A percentile compares a stretch with the other conserved stretches of the same genome.
Evolutionary conservation across 257 asterid species (phyloP).

Genomic region (Galeopsis tetrahit): DNA sequence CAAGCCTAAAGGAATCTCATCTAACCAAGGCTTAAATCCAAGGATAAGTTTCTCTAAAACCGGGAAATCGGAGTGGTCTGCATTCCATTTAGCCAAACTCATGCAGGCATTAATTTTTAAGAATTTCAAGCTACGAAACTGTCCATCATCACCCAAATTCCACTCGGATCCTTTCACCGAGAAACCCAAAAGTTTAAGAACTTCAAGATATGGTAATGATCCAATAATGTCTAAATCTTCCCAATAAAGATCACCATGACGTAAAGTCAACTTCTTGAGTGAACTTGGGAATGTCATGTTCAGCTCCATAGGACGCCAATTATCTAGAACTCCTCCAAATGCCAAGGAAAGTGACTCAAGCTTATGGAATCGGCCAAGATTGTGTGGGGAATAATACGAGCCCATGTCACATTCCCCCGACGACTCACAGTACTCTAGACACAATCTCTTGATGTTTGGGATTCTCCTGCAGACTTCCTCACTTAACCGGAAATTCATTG

Average conservation of each 20-base stretch:
- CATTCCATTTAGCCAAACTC: constrained; percentile 7
- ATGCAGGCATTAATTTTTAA: background rate
- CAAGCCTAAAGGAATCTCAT: too few species aligned
- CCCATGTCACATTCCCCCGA: background rate
- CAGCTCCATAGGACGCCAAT: background rate
- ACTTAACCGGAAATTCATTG: background rate
- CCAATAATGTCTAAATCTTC: constrained; percentile 3
- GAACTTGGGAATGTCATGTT: background rate
- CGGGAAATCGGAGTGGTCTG: too few species aligned
- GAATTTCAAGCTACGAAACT: constrained; percentile 2
- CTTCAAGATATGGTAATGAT: constrained; percentile 14
- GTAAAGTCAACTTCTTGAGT: background rate
- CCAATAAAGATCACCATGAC: background rate
- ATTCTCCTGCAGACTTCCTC: constrained; percentile 20
- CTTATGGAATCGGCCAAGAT: background rate
- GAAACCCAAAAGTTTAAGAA: background rate
- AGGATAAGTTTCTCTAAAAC: too few species aligned
- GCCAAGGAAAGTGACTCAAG: background rate
- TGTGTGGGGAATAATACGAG: background rate
- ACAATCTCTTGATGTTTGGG: constrained; percentile 13
- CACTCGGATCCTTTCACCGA: background rate
- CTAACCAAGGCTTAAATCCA: too few species aligned
- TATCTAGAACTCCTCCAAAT: too few species aligned
- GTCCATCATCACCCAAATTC: constrained; percentile 18
- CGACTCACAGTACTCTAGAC: background rate